Base-by-base conservation (phyloP, 2,329 filamentous ascomycete species). In the Ophiostoma triangulosporum region DNA sequence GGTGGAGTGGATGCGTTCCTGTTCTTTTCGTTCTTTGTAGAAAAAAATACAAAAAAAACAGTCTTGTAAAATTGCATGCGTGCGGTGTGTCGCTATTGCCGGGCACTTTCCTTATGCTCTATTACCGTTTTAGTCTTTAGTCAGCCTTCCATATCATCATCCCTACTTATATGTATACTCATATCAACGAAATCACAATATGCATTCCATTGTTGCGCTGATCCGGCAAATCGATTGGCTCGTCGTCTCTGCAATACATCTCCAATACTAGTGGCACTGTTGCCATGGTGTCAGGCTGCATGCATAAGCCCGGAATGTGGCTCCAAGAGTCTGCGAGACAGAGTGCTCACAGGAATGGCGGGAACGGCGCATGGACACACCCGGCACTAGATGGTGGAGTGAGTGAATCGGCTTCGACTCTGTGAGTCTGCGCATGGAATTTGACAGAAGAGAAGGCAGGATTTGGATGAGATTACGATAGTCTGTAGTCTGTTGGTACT, bases 281-380 rank as follows among this genome's bases (percentile, higher is more conserved):
- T 58, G 57, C 57, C 50, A 49, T 55, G 53, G 57, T 54, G 43
- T 48, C 57, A 48, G 52, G 29, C 48, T 48, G 51, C 40, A 48
- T 52, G 49, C 50, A 48, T 51, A 40, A 35, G 22, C 15, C 11
- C 35, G 24, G 36, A 46, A 27, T 46, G 43, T 46, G 43, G 43
- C 27, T 46, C 26, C 17, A 24, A n/a, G 12, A 43, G 38, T 38
- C n/a, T 17, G 14, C 20, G 36, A 35, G 12, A 35, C 32, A 35
- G 32, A 35, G 38, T 6, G 20, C 32, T 15, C 20, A 26, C 38
- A 22, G 17, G 35, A 38, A 38, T 38, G 35, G 38, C 38, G 38
- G 38, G 38, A 40, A 40, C 38, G 20, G 38, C 38, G 38, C 20
- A 20, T 40, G 38, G 38, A 40, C 17, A 15, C 38, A 40, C 38